phyloP scores from a whole-genome alignment of 768 basidiomycete species.

The Lactarius sanguifluus region DNA sequence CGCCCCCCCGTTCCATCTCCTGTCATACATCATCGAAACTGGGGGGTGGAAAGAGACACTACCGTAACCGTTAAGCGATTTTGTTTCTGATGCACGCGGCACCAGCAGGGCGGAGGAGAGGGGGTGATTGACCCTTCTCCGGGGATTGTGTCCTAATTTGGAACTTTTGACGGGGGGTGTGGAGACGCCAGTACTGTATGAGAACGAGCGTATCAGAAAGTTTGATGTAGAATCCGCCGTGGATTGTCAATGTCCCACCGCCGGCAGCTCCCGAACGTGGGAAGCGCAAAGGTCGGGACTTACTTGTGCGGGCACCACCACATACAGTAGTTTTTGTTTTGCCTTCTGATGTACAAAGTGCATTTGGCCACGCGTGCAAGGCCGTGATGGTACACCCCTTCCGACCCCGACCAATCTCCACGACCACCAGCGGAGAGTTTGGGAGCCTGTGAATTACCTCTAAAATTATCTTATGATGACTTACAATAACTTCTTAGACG shows the following conservation, averaged over 20 bases:
- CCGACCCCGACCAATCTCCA: neutral
- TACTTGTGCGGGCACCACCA: neutral
- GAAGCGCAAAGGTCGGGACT: neutral
- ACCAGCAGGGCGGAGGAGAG: slow-evolving; percentile 1
- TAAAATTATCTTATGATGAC: neutral
- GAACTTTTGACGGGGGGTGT: neutral
- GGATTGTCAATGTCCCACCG: neutral
- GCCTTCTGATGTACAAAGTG: neutral
- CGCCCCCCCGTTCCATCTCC: neutral
- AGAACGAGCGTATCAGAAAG: neutral
- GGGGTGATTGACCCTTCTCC: neutral
- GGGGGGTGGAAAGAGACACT: neutral
- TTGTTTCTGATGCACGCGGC: slow-evolving; percentile 6
- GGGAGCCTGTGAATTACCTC: neutral
- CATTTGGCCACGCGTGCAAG: neutral
- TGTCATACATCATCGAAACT: slow-evolving; percentile 1
- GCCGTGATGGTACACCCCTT: neutral
- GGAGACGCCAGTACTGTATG: neutral
- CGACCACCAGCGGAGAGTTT: neutral
- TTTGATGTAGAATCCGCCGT: neutral
- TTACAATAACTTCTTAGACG: no score
- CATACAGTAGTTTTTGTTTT: neutral
- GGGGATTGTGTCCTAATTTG: neutral
- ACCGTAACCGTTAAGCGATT: slow-evolving; percentile 1
- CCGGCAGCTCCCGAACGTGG: slow-evolving; percentile 4